These are phyloP conservation scores for Fusarium paranaense DNA, from an alignment of 2,329 filamentous ascomycete species.

Conservation along the genomic window DNA sequence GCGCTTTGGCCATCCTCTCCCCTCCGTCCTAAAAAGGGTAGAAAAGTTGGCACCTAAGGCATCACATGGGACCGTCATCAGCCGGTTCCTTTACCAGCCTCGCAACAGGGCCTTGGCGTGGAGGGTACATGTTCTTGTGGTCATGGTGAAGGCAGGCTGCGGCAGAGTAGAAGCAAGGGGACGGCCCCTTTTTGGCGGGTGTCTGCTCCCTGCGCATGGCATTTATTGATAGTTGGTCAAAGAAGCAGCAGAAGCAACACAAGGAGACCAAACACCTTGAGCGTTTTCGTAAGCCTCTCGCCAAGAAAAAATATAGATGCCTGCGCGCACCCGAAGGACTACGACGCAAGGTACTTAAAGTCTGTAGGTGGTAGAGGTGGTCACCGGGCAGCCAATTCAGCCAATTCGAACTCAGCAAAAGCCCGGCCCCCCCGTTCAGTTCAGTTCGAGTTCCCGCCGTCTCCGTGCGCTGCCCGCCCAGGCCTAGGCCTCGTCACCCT, in stretches of 20 bases:
- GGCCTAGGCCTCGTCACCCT: slow-evolving; percentile 5
- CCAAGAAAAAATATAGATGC: slow-evolving; percentile 9
- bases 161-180: neutral
- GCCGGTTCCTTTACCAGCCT: slow-evolving; percentile 20
- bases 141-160: neutral
- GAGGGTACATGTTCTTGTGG: neutral
- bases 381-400: neutral
- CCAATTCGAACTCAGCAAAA: slow-evolving; percentile 24
- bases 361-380: neutral
- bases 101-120: slow-evolving; percentile 2
- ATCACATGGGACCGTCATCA: slow-evolving; percentile 30
- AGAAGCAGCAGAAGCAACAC: neutral
- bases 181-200: neutral
- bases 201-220: neutral
- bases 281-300: neutral
- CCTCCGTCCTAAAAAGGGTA: neutral
- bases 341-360: neutral
- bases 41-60: slow-evolving; percentile 20
- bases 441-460: slow-evolving; percentile 14
- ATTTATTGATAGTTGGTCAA: neutral
- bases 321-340: neutral
- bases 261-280: neutral
- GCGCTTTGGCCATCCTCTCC: neutral
- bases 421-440: slow-evolving; percentile 21
- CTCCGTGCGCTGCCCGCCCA: slow-evolving; percentile 24